These are phyloP conservation scores for Vigna nakashimae DNA, from an alignment of 306 rosid species.

Conservation along the genomic window DNA sequence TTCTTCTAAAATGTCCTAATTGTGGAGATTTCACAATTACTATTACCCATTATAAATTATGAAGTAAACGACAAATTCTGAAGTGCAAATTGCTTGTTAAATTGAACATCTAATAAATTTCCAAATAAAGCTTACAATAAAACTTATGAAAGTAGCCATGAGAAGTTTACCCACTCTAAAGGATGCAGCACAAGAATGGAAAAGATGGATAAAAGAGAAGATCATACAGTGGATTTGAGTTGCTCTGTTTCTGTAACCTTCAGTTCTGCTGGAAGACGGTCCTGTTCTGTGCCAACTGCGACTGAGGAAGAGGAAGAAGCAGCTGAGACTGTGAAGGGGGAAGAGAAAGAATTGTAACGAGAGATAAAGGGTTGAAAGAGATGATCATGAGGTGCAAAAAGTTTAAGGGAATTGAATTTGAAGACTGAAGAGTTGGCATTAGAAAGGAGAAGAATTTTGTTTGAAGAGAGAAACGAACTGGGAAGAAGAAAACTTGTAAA, in stretches of 20 bases:
- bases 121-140: not conserved
- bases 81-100: not conserved
- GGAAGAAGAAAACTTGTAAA: constrained; percentile 45
- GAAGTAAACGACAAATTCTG: not conserved
- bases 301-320: constrained; percentile 60
- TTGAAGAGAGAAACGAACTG: constrained; percentile 40
- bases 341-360: constrained; percentile 46
- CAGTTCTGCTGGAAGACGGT: constrained; percentile 70
- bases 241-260: constrained; percentile 67
- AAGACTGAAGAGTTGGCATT: constrained; percentile 12
- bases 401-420: constrained; percentile 39
- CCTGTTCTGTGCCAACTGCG: constrained; percentile 47
- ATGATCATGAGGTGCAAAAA: constrained; percentile 49
- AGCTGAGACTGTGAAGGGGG: constrained; percentile 56
- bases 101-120: not conserved
- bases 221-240: constrained; percentile 74
- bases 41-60: not conserved
- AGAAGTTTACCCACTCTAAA: not conserved
- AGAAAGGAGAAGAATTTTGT: constrained; percentile 33
- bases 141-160: not conserved
- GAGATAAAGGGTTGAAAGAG: constrained; percentile 36
- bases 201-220: not conserved
- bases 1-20: not conserved
- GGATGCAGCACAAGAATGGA: not conserved
- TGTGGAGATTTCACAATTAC: not conserved